Conservation (phyloP, 768 basidiomycete genomes). For the Leccinum olivaceopallidum region DNA sequence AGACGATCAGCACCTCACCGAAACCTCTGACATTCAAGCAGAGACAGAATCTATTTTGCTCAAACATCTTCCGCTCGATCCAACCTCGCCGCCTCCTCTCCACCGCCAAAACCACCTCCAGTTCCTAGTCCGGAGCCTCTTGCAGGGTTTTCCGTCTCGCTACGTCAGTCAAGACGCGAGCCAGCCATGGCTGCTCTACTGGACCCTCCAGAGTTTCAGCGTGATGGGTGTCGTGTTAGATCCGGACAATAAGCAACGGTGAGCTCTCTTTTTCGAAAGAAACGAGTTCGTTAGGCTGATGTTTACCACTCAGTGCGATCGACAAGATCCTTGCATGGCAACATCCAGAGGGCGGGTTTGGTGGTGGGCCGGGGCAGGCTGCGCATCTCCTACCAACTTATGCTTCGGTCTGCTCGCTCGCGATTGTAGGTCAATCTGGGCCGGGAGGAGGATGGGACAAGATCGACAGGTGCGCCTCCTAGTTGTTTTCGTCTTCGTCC, state of each 20-base stretch:
- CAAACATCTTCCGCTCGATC: conserved; percentile 46
- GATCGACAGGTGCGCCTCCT: conserved; percentile 67
- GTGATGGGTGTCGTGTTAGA: conserved; percentile 77
- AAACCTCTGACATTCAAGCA: conserved; percentile 60
- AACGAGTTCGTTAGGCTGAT: not conserved
- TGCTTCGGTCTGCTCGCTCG: conserved; percentile 80
- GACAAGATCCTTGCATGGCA: conserved; percentile 81
- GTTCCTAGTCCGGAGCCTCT: conserved; percentile 69
- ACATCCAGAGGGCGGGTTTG: conserved; percentile 87
- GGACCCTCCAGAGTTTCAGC: conserved; percentile 86
- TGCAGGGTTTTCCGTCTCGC: conserved; percentile 77
- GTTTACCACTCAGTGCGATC: conserved; percentile 53
- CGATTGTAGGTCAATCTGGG: conserved; percentile 76
- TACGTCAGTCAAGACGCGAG: conserved; percentile 91
- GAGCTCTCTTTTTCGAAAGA: not conserved
- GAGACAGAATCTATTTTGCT: conserved; percentile 68
- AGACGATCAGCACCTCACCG: conserved; percentile 59
- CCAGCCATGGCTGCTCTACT: conserved; percentile 94
- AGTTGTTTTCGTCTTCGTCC: not conserved
- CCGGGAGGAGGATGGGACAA: conserved; percentile 81
- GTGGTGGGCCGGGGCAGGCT: conserved; percentile 87
- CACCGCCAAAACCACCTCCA: conserved; percentile 70
- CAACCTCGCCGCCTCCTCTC: conserved; percentile 39
- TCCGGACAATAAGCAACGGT: conserved; percentile 76
- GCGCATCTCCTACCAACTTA: conserved; percentile 91